These are phyloP conservation scores for Carex littledalei DNA, from an alignment of 176 grass and related monocot species.

Conservation along the genomic window DNA sequence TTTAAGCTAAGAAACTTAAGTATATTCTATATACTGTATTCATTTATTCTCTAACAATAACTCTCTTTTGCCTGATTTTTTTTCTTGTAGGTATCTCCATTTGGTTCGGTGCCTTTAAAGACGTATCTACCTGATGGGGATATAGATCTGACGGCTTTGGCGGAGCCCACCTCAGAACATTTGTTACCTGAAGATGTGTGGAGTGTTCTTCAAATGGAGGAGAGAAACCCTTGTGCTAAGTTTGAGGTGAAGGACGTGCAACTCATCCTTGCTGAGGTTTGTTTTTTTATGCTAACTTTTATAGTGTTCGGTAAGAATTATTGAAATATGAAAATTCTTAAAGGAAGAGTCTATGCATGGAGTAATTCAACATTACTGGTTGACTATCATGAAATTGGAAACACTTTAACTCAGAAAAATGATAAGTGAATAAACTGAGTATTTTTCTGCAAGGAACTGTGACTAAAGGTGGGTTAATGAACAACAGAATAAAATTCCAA, in stretches of 20 bases:
- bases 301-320: not conserved
- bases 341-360: not conserved
- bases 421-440: not conserved
- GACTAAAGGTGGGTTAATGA: not conserved
- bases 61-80: not conserved
- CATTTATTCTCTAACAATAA: not conserved
- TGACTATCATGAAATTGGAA: not conserved
- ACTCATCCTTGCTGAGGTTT: slow-evolving; percentile 84
- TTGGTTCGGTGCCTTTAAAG: slow-evolving; percentile 87
- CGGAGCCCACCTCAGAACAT: slow-evolving; percentile 46
- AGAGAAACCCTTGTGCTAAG: slow-evolving; percentile 43
- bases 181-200: slow-evolving; percentile 50
- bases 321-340: not conserved
- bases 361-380: not conserved
- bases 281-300: not conserved
- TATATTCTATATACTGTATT: not conserved
- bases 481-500: not conserved
- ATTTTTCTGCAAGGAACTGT: not conserved
- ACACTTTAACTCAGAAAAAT: not conserved
- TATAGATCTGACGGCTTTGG: slow-evolving; percentile 71
- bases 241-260: slow-evolving; percentile 95
- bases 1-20: not conserved
- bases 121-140: slow-evolving; percentile 98
- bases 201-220: slow-evolving; percentile 54
- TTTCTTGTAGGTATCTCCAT: slow-evolving; percentile 29